phyloP scores from a whole-genome alignment of 192 early-diverging fungal species.

The Backusella parvicylindrica region DNA sequence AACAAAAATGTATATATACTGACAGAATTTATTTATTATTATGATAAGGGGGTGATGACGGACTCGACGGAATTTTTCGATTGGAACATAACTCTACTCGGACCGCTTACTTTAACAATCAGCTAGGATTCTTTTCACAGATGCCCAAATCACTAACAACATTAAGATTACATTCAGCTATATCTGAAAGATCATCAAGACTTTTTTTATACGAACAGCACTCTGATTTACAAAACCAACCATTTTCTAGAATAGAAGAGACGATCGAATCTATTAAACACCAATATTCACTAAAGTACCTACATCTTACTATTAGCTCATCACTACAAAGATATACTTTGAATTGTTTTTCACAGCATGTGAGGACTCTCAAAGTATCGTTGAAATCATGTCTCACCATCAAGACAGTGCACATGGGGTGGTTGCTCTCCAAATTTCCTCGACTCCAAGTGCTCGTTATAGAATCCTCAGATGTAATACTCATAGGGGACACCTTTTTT shows the following conservation, averaged over 20 bases:
- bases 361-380: not conserved
- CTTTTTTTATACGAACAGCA: not conserved
- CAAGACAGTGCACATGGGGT: not conserved
- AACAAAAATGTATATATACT: too few species aligned
- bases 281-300: not conserved
- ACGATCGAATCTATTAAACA: too few species aligned
- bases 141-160: not conserved
- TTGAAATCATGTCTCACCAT: not conserved
- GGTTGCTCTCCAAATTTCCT: not conserved
- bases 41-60: too few species aligned
- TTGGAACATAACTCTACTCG: too few species aligned
- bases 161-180: not conserved
- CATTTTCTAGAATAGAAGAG: not conserved
- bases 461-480: not conserved
- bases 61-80: too few species aligned
- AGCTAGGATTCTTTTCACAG: not conserved
- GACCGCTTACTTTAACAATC: too few species aligned
- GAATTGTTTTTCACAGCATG: not conserved
- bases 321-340: not conserved
- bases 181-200: not conserved
- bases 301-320: not conserved
- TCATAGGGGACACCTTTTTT: not conserved
- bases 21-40: too few species aligned
- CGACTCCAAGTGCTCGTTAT: not conserved
- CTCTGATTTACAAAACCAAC: not conserved